These are phyloP conservation scores for Fusarium brachygibbosum DNA, from an alignment of 2,329 filamentous ascomycete species.

Conservation along the genomic window DNA sequence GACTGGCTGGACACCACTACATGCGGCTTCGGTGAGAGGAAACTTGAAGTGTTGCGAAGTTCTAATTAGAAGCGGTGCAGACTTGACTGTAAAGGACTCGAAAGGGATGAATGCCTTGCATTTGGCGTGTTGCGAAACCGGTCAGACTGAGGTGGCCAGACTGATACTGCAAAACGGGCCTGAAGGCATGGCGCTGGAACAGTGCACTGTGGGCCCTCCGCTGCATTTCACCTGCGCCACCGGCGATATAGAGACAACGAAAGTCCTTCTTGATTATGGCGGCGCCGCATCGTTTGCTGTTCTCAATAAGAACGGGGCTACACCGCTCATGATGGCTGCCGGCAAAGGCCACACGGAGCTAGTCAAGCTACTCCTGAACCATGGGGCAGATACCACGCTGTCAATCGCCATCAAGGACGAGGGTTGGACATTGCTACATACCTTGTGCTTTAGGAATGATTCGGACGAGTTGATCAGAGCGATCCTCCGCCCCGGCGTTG, in stretches of 20 bases:
- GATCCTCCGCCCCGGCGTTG: accelerated
- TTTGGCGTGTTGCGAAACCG: accelerated
- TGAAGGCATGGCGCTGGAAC: not conserved
- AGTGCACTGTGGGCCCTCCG: accelerated
- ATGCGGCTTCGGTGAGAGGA: accelerated
- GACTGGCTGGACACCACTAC: not conserved
- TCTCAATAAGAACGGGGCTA: accelerated
- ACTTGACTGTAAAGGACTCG: accelerated
- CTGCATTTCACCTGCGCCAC: accelerated
- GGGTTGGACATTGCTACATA: accelerated
- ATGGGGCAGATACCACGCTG: accelerated
- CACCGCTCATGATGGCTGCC: not conserved
- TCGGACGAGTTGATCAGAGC: accelerated
- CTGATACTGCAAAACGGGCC: not conserved
- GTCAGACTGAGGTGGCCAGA: not conserved
- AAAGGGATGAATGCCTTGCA: accelerated
- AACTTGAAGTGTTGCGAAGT: not conserved
- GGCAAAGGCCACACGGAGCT: accelerated
- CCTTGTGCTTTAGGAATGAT: accelerated
- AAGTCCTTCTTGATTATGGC: not conserved
- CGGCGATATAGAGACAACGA: not conserved
- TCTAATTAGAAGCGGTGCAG: not conserved
- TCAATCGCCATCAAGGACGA: accelerated
- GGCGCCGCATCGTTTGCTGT: not conserved
- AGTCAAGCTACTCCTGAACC: not conserved